phyloP scores from a whole-genome alignment of 805 yeast species.

The Metschnikowia aberdeeniae region DNA sequence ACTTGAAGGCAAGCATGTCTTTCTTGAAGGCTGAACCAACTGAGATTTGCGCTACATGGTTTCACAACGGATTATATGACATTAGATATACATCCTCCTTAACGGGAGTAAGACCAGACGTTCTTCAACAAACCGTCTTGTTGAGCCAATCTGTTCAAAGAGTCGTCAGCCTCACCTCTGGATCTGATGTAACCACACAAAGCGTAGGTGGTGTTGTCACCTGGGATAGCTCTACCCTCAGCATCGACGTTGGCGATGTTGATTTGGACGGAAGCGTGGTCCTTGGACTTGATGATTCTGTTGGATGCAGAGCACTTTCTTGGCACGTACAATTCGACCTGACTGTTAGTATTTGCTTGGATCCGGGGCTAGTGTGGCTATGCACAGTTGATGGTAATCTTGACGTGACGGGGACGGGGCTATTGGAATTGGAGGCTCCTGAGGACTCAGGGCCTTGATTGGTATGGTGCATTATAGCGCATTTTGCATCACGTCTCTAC shows the following conservation, averaged over 20 bases:
- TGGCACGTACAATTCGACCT: conserved; percentile 99
- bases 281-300: conserved; percentile 99
- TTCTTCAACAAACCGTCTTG: conserved; percentile 96
- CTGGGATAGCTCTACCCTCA: conserved; percentile 91
- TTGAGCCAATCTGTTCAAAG: conserved; percentile 98
- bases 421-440: too few species aligned
- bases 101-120: conserved; percentile 94
- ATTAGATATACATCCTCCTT: conserved; percentile 35
- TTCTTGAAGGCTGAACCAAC: too few species aligned
- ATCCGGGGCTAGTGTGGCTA: too few species aligned
- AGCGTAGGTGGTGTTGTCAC: conserved; percentile 91
- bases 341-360: conserved; percentile 26
- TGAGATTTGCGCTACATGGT: too few species aligned
- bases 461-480: too few species aligned
- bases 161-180: conserved; percentile 99
- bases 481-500: background rate
- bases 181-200: conserved; percentile 95
- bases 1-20: too few species aligned
- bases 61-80: conserved; percentile 15
- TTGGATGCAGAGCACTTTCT: conserved; percentile 99
- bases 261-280: conserved; percentile 98
- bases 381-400: too few species aligned
- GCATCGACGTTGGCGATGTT: conserved; percentile 98
- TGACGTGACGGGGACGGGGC: too few species aligned
- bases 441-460: too few species aligned